Base-by-base conservation (phyloP, 345 rosid genomes). In the Kandelia obovata region DNA sequence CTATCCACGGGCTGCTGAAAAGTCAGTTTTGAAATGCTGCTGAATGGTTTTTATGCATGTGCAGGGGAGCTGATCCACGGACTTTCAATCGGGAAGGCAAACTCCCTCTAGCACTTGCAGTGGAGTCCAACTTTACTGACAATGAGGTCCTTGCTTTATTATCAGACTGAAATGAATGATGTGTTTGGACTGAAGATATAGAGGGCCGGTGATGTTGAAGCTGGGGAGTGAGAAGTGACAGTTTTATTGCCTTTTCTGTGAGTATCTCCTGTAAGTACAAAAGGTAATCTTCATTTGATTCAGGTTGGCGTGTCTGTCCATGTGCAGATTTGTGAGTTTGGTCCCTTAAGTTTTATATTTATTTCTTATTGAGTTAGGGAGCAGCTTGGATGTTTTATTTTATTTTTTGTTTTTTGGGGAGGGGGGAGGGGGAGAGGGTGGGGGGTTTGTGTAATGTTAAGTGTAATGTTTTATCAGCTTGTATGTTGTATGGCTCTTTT, bases 51-150 rank as follows among this genome's bases (percentile, higher is more conserved):
- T 6, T 32, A 62, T 58, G 32, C 61, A 62, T 65, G 69, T 74
- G 72, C 94, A 95, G 99, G 87, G 99, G 98, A 68, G 96, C 99
- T 23, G 85, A 95, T 80, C 87, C 84, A 16, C 83, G 81, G 46
- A 90, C 88, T 8, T 65, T 85, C 17, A 85, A 76, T 60, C 75
- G 80, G 7, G 92, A 89, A 67, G 96, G 92, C 47, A 90, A 92
- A 78, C 79, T 78, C 4, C 77, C 89, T 46, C 82, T 83, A n/a
- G 86, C 90, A 57, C 78, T 90, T 21, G 95, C 90, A 23, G 67
- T 75, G 52, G 89, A 86, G 65, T 83, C 86, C 0, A 84, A 83
- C 34, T 86, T 89, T 64, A 75, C 68, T 3, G 92, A 94, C 63
- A 25, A 53, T 62, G 97, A 91, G 53, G 83, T 89, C 34, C 88